phyloP scores from a whole-genome alignment of 2,329 filamentous ascomycete species.

The Bipolaris bicolor region DNA sequence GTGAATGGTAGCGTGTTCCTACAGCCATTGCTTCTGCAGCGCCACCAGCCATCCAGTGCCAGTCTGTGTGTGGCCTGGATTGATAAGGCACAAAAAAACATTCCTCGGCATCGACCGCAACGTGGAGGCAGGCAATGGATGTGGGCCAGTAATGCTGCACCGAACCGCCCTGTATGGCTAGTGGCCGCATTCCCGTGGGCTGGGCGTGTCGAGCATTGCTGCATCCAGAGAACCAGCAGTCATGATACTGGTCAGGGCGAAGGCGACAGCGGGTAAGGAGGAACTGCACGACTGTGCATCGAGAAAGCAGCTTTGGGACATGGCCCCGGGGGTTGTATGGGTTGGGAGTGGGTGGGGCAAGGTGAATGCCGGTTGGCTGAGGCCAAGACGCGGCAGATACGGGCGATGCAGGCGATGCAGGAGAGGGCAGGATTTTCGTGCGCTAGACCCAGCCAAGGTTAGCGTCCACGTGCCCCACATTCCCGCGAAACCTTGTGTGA shows the following conservation, averaged over 20 bases:
- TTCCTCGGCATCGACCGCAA: not conserved
- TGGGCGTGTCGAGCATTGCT: constrained; percentile 5
- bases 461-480: constrained; percentile 3
- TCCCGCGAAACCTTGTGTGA: not conserved
- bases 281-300: constrained; percentile 1
- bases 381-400: constrained; percentile 3
- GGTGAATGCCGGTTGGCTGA: not conserved
- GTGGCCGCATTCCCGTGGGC: constrained; percentile 5
- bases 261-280: constrained; percentile 5
- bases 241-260: not conserved
- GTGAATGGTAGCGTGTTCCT: not conserved
- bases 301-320: not conserved
- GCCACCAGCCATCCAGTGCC: not conserved
- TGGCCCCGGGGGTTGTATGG: not conserved
- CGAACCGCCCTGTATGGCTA: not conserved
- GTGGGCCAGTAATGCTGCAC: constrained; percentile 1
- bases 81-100: not conserved
- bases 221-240: constrained; percentile 3
- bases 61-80: not conserved
- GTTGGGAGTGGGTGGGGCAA: not conserved
- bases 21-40: not conserved
- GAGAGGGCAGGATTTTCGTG: constrained; percentile 6
- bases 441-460: not conserved
- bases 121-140: not conserved
- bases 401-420: constrained; percentile 2